Base-by-base conservation (phyloP, 345 rosid genomes). In the Syzygium oleosum region DNA sequence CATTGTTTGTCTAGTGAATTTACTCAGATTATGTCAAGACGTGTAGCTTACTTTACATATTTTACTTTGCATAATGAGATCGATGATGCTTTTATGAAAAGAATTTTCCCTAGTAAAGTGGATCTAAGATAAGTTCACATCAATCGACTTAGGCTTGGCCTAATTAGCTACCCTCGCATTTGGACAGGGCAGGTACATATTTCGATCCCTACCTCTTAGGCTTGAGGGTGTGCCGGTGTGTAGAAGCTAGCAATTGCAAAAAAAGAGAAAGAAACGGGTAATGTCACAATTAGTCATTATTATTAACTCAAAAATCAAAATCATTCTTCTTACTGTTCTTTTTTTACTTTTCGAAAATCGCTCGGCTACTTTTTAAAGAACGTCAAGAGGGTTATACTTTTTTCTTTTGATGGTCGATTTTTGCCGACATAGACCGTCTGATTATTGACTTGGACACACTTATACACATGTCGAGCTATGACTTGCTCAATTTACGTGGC, bases 61-160 rank as follows among this genome's bases (percentile, higher is more conserved):
- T 52, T 52, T 52, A 15, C 54, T 52, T 14, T 6, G 23, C 4
- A 2, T 56, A 56, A 56, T 56, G n/a, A 22, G 61, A 23, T 2
- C n/a, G 4, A 10, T 23, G n/a, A 58, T 58, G 63, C 29, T 25
- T 11, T 58, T 25, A 11, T 11, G 6, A 58, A 58, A 10, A 10
- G 0, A 10, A 10, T 2, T 54, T 54, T 21, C 9, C 23, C 6
- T 2, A 54, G 4, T 1, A 7, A 54, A 6, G 21, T 53, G 9
- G 58, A 54, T 2, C 9, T 7, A 21, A 19, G 23, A 56, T 1
- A 9, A 56, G 61, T 23, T 56, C 61, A 9, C 8, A 21, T 23
- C 27, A 27, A 2, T 9, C 61, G 5, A 4, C 63, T 56, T 56
- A 23, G 10, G n/a, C n/a, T 25, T 23, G 3, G n/a, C 27, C n/a